These are phyloP conservation scores for Penicillium cataractarum DNA, from an alignment of 495 filamentous ascomycete genomes.

Conservation along the genomic window DNA sequence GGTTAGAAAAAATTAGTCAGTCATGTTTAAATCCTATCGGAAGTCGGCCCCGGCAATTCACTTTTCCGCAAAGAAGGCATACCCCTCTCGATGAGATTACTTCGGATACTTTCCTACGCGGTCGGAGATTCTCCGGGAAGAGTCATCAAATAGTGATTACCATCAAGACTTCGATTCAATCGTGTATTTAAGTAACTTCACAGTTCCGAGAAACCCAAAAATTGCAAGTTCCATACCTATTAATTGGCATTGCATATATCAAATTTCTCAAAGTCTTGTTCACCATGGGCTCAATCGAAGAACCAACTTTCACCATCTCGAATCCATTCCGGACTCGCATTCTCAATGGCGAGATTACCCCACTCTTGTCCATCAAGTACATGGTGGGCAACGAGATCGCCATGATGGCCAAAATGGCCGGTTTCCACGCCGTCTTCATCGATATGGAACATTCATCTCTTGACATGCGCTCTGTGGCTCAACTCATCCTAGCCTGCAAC, in stretches of 20 bases:
- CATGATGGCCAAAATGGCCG: constrained; percentile 35
- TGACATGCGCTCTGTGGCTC: constrained; percentile 20
- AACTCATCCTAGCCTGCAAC: constrained; percentile 36
- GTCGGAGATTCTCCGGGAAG: neutral
- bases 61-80: neutral
- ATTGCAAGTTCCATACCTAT: neutral
- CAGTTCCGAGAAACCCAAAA: too few relatives aligned
- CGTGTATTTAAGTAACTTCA: neutral
- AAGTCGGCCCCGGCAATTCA: neutral
- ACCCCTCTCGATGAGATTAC: too few relatives aligned
- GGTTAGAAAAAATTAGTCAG: neutral
- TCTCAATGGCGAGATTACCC: constrained; percentile 31
- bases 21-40: neutral
- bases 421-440: constrained; percentile 38
- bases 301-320: constrained; percentile 18
- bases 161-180: neutral
- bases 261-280: neutral
- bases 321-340: constrained; percentile 34
- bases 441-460: constrained; percentile 38
- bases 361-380: constrained; percentile 33
- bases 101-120: neutral
- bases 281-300: constrained; percentile 30
- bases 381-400: constrained; percentile 29
- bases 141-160: neutral
- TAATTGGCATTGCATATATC: neutral